phyloP scores from a whole-genome alignment of 352 stramenopile species.

The Peronospora destructor region DNA sequence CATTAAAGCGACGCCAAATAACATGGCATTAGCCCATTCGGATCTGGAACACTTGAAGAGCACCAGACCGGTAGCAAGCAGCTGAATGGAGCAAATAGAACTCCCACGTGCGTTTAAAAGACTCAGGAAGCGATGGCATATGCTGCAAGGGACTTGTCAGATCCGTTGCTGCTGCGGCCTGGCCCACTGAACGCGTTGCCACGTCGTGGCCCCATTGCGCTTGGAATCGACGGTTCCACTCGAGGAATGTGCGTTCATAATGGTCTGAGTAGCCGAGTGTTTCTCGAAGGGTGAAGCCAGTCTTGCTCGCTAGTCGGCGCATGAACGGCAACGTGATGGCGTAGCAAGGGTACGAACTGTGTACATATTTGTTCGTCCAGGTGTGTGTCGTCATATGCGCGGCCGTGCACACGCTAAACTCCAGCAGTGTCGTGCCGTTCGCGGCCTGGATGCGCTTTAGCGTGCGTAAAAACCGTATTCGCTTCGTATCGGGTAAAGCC shows the following conservation, averaged over 20 bases:
- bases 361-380: slow-evolving; percentile 84
- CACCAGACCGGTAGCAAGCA: slow-evolving; percentile 67
- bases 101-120: slow-evolving; percentile 82
- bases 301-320: slow-evolving; percentile 37
- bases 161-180: slow-evolving; percentile 4
- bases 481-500: slow-evolving; percentile 34
- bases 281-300: slow-evolving; percentile 57
- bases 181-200: slow-evolving; percentile 3
- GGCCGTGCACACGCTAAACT: slow-evolving; percentile 60
- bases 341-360: slow-evolving; percentile 54
- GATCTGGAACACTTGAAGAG: slow-evolving; percentile 69
- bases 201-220: slow-evolving; percentile 35
- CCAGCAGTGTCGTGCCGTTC: slow-evolving; percentile 50
- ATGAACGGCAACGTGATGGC: slow-evolving; percentile 48
- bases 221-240: slow-evolving; percentile 81
- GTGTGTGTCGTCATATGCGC: slow-evolving; percentile 62
- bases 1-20: background rate
- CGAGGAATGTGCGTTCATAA: slow-evolving; percentile 78
- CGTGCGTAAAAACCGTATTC: slow-evolving; percentile 50
- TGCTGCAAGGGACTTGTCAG: slow-evolving; percentile 3
- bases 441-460: slow-evolving; percentile 54
- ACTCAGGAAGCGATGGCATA: slow-evolving; percentile 48
- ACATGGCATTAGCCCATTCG: slow-evolving; percentile 31
- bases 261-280: slow-evolving; percentile 66
- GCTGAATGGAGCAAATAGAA: slow-evolving; percentile 86